Conservation (phyloP, 2,329 filamentous ascomycete genomes). For the Harringtonia lauricola region DNA sequence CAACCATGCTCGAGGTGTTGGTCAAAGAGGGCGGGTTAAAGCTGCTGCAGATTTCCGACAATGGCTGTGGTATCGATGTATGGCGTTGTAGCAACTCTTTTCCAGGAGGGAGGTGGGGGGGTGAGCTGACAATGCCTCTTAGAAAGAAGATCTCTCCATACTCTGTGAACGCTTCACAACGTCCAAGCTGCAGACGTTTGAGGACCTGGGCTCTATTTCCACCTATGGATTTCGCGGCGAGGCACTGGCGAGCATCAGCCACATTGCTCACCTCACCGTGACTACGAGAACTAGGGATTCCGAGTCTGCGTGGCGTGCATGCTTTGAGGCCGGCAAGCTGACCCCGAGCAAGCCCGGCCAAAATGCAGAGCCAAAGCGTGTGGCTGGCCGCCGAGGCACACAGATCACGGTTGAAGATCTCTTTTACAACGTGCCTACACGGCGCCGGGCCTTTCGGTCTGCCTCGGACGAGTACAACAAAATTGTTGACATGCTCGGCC, state of each 20-base stretch:
- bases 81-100: not conserved
- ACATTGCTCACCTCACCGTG: constrained; percentile 90
- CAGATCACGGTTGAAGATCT: constrained; percentile 95
- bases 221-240: constrained; percentile 98
- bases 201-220: constrained; percentile 78
- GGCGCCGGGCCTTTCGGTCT: constrained; percentile 81
- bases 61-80: constrained; percentile 90
- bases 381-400: constrained; percentile 78
- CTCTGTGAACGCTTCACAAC: constrained; percentile 95
- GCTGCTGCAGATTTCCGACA: constrained; percentile 92
- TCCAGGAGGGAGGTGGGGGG: too few species aligned
- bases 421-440: constrained; percentile 91
- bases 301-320: constrained; percentile 78
- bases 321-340: constrained; percentile 75
- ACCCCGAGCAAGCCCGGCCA: constrained; percentile 80
- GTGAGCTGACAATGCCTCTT: constrained; percentile 6
- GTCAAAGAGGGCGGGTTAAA: constrained; percentile 95
- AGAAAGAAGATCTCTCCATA: constrained; percentile 87
- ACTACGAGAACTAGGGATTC: constrained; percentile 89
- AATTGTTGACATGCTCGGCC: constrained; percentile 87
- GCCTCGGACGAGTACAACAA: constrained; percentile 94
- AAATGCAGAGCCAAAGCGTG: constrained; percentile 72
- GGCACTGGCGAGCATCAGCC: constrained; percentile 92
- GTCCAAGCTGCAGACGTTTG: constrained; percentile 87
- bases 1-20: constrained; percentile 79